Conservation (phyloP, 345 rosid genomes). For the Sisymbrium irio region DNA sequence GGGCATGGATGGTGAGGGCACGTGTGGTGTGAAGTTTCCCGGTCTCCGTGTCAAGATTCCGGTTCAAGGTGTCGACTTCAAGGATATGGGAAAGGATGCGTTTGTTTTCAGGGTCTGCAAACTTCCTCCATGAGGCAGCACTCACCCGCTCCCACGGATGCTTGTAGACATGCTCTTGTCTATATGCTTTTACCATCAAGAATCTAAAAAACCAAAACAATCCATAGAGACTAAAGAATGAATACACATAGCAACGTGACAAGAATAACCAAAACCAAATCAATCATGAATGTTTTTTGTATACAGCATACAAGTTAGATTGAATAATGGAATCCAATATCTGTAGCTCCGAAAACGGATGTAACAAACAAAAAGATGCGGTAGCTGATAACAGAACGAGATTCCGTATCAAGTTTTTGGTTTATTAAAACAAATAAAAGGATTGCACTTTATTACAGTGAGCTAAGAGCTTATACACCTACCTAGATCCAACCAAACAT, state of each 20-base stretch:
- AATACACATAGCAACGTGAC: neutral
- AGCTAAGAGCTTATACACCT: neutral
- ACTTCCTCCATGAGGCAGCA: constrained; percentile 98
- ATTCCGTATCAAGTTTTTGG: neutral
- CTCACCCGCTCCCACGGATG: constrained; percentile 99
- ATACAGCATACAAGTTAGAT: neutral
- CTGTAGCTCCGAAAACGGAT: neutral
- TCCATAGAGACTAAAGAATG: neutral
- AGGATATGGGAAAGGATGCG: constrained; percentile 73
- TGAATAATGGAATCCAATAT: neutral
- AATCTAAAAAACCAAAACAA: constrained; percentile 15
- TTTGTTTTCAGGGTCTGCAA: constrained; percentile 88
- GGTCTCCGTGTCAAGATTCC: constrained; percentile 51
- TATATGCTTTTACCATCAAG: constrained; percentile 72
- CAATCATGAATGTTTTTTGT: neutral
- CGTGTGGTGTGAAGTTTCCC: constrained; percentile 91
- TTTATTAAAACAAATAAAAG: neutral
- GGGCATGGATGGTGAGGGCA: constrained; percentile 78
- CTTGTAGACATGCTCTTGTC: constrained; percentile 86
- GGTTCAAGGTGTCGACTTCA: constrained; percentile 83
- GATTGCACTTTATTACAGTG: neutral
- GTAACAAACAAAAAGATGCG: neutral
- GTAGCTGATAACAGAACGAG: neutral
- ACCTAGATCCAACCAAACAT: constrained; percentile 2
- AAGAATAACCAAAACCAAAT: neutral